phyloP scores from a whole-genome alignment of 345 rosid genomes.

The Luvunga scandens region DNA sequence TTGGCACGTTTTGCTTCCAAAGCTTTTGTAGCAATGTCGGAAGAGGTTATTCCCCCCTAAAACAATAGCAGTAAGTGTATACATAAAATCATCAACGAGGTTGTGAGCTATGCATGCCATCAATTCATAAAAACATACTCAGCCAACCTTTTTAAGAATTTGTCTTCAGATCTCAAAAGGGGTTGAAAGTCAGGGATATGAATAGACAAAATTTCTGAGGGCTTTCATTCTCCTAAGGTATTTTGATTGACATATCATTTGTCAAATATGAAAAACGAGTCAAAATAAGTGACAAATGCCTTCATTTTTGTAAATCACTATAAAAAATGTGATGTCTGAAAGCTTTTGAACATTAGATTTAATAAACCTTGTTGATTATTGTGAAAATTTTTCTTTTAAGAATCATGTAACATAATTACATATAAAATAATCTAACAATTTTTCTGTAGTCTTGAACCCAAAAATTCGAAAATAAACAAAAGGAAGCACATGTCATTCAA shows the following conservation, averaged over 20 bases:
- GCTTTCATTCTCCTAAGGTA: neutral
- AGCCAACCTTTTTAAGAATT: neutral
- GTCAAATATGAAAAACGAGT: neutral
- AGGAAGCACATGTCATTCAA: neutral
- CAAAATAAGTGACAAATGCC: neutral
- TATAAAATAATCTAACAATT: neutral
- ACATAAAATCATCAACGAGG: neutral
- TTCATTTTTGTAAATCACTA: neutral
- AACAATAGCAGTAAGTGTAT: neutral
- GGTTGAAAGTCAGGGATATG: neutral
- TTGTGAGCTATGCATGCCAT: neutral
- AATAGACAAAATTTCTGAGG: neutral
- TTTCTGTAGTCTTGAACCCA: neutral
- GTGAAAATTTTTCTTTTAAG: neutral
- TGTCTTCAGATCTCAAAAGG: neutral
- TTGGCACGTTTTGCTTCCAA: slow-evolving; percentile 81
- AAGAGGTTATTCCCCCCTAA: slow-evolving; percentile 96
- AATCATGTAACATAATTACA: too few relatives aligned
- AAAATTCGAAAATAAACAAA: neutral
- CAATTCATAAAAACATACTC: neutral
- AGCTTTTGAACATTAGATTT: neutral
- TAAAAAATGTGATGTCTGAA: neutral
- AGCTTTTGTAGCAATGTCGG: slow-evolving; percentile 98
- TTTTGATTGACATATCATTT: neutral
- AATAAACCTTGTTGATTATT: neutral